Base-by-base conservation (phyloP, 2,329 filamentous ascomycete genomes). In the Mollisiaceae sp. region DNA sequence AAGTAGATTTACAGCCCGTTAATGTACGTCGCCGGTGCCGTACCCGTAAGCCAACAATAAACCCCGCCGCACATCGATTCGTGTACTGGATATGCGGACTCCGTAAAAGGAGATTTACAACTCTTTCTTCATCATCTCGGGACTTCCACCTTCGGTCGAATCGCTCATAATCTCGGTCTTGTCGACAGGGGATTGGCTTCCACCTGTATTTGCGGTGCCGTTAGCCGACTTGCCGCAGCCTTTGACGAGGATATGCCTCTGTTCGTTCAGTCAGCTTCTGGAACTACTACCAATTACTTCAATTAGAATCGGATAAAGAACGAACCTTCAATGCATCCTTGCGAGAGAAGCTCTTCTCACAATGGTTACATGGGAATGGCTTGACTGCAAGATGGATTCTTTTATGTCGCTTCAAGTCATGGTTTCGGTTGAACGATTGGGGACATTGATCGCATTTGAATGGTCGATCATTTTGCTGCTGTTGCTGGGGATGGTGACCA, bases 311-410 rank as follows among this genome's bases (percentile, higher is more conserved):
- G 66, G 65, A 70, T 65, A 12, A 64, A 70, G 62, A 71, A 81
- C 87, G 73, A 81, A 98, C 95, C 91, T 98, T 98, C 36, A 99
- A 82, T 11, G 95, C 95, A 78, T 98, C 95, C 77, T 98, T 98
- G 66, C 95, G 86, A 2, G 94, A 97, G 75, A 99, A 99, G 76
- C 92, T 95, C 85, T 98, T 98, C 67, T 97, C 93, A 77, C 95
- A 99, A 74, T 91, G 90, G 8, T 83, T 87, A 77, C 95, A 99
- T 0, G 94, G 94, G 77, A 94, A 98, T 0, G 95, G 95, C 82
- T 99, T 99, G 47, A 98, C 92, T 0, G 93, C 92, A 65, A 98
- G 80, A 78, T 99, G 95, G 65, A 98, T 98, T 59, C 93, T 84
- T 82, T 97, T 97, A 78, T 99, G 95, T 60, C 95, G 86, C 80